phyloP scores from a whole-genome alignment of 2,329 filamentous ascomycete species.

The Pseudogymnoascus sp. region DNA sequence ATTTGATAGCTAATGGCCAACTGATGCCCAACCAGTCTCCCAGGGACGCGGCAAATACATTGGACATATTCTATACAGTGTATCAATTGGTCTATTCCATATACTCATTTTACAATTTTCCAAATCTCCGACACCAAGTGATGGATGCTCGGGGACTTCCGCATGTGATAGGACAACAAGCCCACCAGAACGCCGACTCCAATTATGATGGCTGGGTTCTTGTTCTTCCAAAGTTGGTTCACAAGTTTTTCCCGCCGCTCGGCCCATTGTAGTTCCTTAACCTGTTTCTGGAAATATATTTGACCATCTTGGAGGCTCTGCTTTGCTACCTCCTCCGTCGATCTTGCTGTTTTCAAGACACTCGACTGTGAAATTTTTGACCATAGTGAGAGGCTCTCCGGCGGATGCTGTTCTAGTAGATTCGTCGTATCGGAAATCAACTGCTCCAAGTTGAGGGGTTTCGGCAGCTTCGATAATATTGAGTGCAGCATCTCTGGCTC shows the following conservation, averaged over 20 bases:
- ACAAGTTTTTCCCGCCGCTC: constrained; percentile 48
- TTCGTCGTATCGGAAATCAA: constrained; percentile 59
- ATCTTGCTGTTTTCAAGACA: constrained; percentile 74
- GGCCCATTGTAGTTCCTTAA: constrained; percentile 59
- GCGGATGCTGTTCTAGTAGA: constrained; percentile 62
- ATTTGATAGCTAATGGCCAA: neutral
- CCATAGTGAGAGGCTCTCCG: constrained; percentile 66
- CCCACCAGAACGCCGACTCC: constrained; percentile 61
- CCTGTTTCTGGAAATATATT: constrained; percentile 61
- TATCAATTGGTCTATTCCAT: neutral
- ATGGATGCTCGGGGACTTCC: constrained; percentile 36
- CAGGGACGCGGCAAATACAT: neutral
- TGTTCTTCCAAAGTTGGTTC: constrained; percentile 53
- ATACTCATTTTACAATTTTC: neutral
- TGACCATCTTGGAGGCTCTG: constrained; percentile 61
- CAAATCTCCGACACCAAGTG: neutral
- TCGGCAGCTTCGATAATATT: constrained; percentile 77
- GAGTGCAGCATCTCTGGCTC: constrained; percentile 91
- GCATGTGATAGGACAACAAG: constrained; percentile 59
- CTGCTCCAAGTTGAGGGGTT: constrained; percentile 69
- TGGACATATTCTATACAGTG: neutral
- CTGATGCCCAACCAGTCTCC: neutral
- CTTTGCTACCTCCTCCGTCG: constrained; percentile 38
- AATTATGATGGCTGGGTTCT: constrained; percentile 53
- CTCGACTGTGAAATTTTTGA: constrained; percentile 63